These are phyloP conservation scores for Ascoidea asiatica DNA, from an alignment of 805 yeast genomes.

Conservation along the genomic window DNA sequence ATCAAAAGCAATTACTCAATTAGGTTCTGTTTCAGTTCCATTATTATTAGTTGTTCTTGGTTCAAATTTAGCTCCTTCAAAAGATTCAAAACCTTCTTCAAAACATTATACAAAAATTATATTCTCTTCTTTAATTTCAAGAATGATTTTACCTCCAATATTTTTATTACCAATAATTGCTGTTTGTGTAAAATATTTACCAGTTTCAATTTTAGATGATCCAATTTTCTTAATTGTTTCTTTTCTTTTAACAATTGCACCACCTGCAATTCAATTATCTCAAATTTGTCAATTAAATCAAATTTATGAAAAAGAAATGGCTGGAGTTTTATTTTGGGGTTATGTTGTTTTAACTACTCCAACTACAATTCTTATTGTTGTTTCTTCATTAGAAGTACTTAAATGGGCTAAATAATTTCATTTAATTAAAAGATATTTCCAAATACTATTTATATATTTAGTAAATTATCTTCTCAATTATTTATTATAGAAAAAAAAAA, in stretches of 20 bases:
- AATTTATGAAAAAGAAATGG: conserved; percentile 70
- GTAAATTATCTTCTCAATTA: too few relatives aligned
- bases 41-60: conserved; percentile 65
- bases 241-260: conserved; percentile 61
- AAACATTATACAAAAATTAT: conserved; percentile 49
- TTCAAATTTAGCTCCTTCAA: conserved; percentile 59
- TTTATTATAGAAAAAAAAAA: too few relatives aligned
- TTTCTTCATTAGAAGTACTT: conserved; percentile 38
- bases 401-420: conserved; percentile 28
- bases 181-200: conserved; percentile 45
- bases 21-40: conserved; percentile 70
- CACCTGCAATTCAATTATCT: conserved; percentile 75
- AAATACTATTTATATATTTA: too few relatives aligned
- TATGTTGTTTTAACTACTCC: conserved; percentile 67
- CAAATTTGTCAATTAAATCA: conserved; percentile 71
- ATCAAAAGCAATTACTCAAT: conserved; percentile 45
- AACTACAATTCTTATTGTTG: conserved; percentile 60
- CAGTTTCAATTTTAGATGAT: conserved; percentile 60
- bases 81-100: conserved; percentile 45
- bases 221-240: conserved; percentile 72
- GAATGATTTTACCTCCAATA: conserved; percentile 69
- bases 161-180: conserved; percentile 57
- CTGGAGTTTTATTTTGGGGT: conserved; percentile 73
- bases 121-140: conserved; percentile 54
- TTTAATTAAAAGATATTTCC: too few relatives aligned